A percentile compares a stretch with the other conserved stretches of the same genome.
Evolutionary conservation across 228 moss, liverwort and hornwort genomes (phyloP).

Genomic region (Sphagnum magellanicum): DNA sequence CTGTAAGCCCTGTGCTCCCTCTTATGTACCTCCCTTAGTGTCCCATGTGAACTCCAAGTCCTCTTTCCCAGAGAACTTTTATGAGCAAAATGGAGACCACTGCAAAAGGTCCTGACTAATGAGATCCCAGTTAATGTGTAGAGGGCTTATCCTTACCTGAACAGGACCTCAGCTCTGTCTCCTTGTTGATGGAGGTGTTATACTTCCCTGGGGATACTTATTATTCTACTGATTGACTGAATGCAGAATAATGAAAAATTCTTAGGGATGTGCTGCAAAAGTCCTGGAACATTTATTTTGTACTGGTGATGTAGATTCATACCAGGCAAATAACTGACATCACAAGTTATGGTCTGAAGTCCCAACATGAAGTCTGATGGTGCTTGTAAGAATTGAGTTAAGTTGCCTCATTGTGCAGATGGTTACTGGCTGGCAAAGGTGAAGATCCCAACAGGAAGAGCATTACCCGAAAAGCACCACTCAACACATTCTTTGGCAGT

Average conservation of each 20-base stretch:
- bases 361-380: too few relatives aligned
- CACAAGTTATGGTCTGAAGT: too few relatives aligned
- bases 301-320: too few relatives aligned
- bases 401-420: conserved; percentile 19
- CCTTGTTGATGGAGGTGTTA: not conserved
- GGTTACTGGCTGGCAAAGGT: conserved; percentile 55
- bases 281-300: too few relatives aligned
- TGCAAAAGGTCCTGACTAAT: not conserved
- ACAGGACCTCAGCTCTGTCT: not conserved
- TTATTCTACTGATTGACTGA: too few relatives aligned
- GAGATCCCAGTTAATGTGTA: not conserved
- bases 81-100: not conserved
- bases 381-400: too few relatives aligned
- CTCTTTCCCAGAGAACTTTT: not conserved
- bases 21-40: not conserved
- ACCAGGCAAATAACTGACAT: too few relatives aligned
- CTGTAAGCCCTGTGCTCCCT: conserved; percentile 33
- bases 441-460: conserved; percentile 37
- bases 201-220: too few relatives aligned
- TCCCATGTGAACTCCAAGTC: not conserved
- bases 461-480: conserved; percentile 29
- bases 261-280: too few relatives aligned
- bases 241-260: too few relatives aligned
- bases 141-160: not conserved
- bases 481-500: conserved; percentile 27